A percentile compares a stretch with the other conserved stretches of the same genome.
Conservation (phyloP, 2,329 filamentous ascomycete species). For the Ophiosphaerella narmari region DNA sequence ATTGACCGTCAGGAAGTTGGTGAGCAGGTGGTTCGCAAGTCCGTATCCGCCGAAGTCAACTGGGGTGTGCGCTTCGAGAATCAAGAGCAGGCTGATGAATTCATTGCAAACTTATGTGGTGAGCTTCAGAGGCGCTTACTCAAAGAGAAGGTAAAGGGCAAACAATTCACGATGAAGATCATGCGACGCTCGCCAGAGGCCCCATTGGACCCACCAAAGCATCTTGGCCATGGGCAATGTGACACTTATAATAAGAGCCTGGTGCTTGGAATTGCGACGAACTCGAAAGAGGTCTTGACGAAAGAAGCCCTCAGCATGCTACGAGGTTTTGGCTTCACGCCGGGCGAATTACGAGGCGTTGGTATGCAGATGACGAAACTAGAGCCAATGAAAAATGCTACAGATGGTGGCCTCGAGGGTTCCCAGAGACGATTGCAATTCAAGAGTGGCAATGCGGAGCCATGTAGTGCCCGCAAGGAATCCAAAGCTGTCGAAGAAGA, state of each 20-base stretch:
- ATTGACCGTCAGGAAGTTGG: conserved; percentile 87
- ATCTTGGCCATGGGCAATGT: conserved; percentile 92
- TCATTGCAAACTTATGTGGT: conserved; percentile 80
- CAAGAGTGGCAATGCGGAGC: conserved; percentile 55
- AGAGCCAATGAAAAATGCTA: conserved; percentile 70
- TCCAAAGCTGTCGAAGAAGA: conserved; percentile 38
- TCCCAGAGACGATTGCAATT: conserved; percentile 83
- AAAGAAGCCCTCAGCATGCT: conserved; percentile 87
- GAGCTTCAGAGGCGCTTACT: conserved; percentile 81
- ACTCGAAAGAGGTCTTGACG: conserved; percentile 70
- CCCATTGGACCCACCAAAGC: conserved; percentile 87
- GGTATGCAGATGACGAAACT: conserved; percentile 94
- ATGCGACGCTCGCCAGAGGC: conserved; percentile 88
- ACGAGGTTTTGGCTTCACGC: conserved; percentile 79
- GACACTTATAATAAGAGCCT: conserved; percentile 91
- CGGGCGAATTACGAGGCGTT: conserved; percentile 89
- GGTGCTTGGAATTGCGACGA: conserved; percentile 81
- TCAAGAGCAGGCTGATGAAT: conserved; percentile 91
- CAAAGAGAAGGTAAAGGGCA: conserved; percentile 84
- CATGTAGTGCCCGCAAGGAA: conserved; percentile 28
- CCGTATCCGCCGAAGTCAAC: conserved; percentile 94
- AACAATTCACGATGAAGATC: conserved; percentile 89
- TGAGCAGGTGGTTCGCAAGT: conserved; percentile 83
- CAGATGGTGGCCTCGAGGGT: conserved; percentile 62
- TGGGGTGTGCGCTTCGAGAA: conserved; percentile 97